Conservation (phyloP, 164 flowering plant species). For the Chloranthus sessilifolius region DNA sequence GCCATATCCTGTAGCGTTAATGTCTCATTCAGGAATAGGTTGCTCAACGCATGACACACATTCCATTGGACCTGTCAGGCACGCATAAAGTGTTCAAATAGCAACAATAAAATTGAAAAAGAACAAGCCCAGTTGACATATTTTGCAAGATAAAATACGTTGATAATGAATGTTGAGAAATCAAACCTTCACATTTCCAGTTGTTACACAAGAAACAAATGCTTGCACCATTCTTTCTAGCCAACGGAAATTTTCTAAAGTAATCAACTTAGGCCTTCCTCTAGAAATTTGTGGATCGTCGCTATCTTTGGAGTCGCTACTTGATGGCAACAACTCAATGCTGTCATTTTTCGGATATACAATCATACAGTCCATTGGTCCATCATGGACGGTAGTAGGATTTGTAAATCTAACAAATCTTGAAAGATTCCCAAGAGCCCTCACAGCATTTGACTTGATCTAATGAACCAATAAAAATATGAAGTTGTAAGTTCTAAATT, state of each 20-base stretch:
- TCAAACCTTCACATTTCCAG: slow-evolving; percentile 92
- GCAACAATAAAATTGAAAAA: too few relatives aligned
- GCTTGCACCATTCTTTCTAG: slow-evolving; percentile 77
- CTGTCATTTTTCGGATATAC: slow-evolving; percentile 14
- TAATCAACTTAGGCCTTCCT: slow-evolving; percentile 12
- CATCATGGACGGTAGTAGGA: slow-evolving; percentile 14
- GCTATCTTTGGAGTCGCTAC: slow-evolving; percentile 3
- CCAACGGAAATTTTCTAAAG: slow-evolving; percentile 26
- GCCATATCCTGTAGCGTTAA: slow-evolving; percentile 55
- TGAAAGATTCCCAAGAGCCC: slow-evolving; percentile 94
- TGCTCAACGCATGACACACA: slow-evolving; percentile 93
- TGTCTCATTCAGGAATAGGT: slow-evolving; percentile 76
- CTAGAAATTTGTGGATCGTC: too few relatives aligned
- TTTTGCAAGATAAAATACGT: too few relatives aligned
- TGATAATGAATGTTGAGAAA: too few relatives aligned
- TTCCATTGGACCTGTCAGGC: slow-evolving; percentile 89
- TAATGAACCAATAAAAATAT: slow-evolving; percentile 11
- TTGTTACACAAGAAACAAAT: slow-evolving; percentile 84
- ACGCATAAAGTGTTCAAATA: too few relatives aligned
- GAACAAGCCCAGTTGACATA: too few relatives aligned
- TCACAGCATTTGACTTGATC: slow-evolving; percentile 95
- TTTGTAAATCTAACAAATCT: slow-evolving; percentile 45
- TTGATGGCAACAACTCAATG: slow-evolving; percentile 10
- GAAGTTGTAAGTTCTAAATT: slow-evolving; percentile 1
- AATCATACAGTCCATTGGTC: slow-evolving; percentile 11